These are phyloP conservation scores for cucumber (Cucumis sativus) DNA, from an alignment of 306 rosid genomes.

Conservation along the genomic window DNA sequence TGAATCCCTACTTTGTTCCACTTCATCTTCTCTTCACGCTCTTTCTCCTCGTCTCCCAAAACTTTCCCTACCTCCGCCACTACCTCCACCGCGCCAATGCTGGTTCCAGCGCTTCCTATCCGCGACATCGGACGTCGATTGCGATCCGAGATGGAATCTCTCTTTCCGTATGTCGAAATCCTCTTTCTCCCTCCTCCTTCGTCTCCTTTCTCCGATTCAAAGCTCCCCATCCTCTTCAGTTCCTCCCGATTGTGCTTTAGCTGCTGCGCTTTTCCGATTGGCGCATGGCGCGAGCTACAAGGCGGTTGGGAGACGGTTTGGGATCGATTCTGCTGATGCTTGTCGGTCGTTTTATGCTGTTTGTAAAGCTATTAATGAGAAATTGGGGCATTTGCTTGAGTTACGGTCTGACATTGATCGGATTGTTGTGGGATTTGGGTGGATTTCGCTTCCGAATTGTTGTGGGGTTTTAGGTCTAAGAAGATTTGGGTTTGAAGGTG, in stretches of 20 bases:
- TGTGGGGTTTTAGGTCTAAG: constrained; percentile 57
- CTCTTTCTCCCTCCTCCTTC: constrained; percentile 49
- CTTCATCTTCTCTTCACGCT: background rate
- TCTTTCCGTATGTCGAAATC: constrained; percentile 54
- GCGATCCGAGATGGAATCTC: constrained; percentile 38
- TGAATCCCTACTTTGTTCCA: constrained; percentile 11
- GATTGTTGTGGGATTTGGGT: constrained; percentile 42
- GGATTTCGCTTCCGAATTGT: constrained; percentile 63
- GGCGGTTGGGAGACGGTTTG: constrained; percentile 45
- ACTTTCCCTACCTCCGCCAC: constrained; percentile 8
- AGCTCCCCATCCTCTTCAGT: constrained; percentile 21
- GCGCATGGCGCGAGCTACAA: constrained; percentile 59
- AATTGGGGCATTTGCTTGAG: constrained; percentile 46
- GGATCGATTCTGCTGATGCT: constrained; percentile 31
- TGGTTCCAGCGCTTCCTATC: constrained; percentile 67
- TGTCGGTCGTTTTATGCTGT: constrained; percentile 49
- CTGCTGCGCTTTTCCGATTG: constrained; percentile 53
- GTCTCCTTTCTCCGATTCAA: constrained; percentile 22
- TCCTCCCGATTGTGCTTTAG: constrained; percentile 40
- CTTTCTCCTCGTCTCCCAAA: constrained; percentile 8
- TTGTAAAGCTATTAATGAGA: constrained; percentile 34
- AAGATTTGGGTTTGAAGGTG: constrained; percentile 28
- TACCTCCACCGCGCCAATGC: constrained; percentile 11
- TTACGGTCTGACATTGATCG: constrained; percentile 32
- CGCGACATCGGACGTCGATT: constrained; percentile 5